Evolutionary conservation across 2,329 filamentous ascomycete genomes (phyloP).

Genomic region (Fonsecaea multimorphosa): DNA sequence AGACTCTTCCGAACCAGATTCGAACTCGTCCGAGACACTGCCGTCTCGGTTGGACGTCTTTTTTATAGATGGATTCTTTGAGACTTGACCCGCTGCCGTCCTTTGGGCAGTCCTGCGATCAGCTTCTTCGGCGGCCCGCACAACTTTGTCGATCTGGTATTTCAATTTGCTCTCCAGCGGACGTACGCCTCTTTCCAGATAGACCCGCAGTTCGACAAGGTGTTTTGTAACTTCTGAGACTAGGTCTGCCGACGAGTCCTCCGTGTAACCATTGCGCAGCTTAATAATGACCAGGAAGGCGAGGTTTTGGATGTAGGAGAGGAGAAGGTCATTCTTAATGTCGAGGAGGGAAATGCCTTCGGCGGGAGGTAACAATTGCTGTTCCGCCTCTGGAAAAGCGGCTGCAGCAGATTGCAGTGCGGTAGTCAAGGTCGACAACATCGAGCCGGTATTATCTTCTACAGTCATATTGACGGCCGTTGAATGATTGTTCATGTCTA

Average conservation of each 20-base stretch:
- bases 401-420: slow-evolving; percentile 31
- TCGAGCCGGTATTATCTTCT: slow-evolving; percentile 20
- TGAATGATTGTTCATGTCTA: neutral
- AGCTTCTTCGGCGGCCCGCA: slow-evolving; percentile 81
- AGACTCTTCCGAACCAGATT: slow-evolving; percentile 48
- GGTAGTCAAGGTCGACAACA: slow-evolving; percentile 33
- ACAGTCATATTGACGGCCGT: slow-evolving; percentile 31
- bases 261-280: slow-evolving; percentile 60
- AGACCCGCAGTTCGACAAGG: slow-evolving; percentile 88
- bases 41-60: slow-evolving; percentile 44
- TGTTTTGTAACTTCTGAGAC: slow-evolving; percentile 78
- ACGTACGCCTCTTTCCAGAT: slow-evolving; percentile 88
- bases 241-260: slow-evolving; percentile 44
- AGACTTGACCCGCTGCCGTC: slow-evolving; percentile 42
- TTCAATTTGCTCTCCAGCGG: slow-evolving; percentile 88
- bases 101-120: slow-evolving; percentile 55
- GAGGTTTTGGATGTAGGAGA: slow-evolving; percentile 94
- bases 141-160: slow-evolving; percentile 94
- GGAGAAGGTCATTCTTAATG: slow-evolving; percentile 94
- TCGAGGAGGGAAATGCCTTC: slow-evolving; percentile 94
- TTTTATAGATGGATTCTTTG: slow-evolving; percentile 41
- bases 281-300: slow-evolving; percentile 86
- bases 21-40: slow-evolving; percentile 47
- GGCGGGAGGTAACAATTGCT: slow-evolving; percentile 72
- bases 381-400: slow-evolving; percentile 50